Evolutionary conservation across 352 stramenopile species (phyloP).

Genomic region (Phytophthora fragariae): DNA sequence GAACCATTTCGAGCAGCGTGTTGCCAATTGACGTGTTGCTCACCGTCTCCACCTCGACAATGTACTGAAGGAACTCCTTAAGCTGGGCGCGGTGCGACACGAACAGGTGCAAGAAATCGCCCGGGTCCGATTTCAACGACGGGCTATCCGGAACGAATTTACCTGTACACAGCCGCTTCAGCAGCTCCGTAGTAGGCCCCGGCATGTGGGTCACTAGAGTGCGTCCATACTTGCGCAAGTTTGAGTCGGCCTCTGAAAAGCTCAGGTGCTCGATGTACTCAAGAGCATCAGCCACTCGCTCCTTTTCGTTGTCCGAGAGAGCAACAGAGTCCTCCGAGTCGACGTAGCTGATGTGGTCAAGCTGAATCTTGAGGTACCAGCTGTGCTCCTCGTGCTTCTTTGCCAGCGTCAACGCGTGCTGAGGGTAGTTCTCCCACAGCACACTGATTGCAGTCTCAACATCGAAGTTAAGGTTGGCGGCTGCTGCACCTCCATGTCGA

Average conservation of each 20-base stretch:
- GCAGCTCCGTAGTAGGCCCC: conserved; percentile 87
- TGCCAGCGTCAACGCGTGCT: conserved; percentile 90
- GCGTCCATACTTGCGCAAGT: conserved; percentile 90
- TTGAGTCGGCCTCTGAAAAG: conserved; percentile 86
- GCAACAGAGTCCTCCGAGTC: conserved; percentile 77
- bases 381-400: conserved; percentile 92
- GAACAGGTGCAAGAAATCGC: conserved; percentile 93
- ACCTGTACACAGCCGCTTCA: conserved; percentile 91
- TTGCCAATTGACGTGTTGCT: conserved; percentile 91
- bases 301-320: conserved; percentile 78
- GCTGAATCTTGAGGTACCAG: conserved; percentile 94
- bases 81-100: conserved; percentile 91
- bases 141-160: conserved; percentile 71
- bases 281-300: conserved; percentile 89
- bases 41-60: conserved; percentile 89
- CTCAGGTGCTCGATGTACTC: conserved; percentile 91
- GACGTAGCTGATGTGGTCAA: conserved; percentile 91
- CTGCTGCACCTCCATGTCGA: conserved; percentile 27
- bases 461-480: conserved; percentile 86
- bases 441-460: conserved; percentile 94
- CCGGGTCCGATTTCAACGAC: conserved; percentile 79
- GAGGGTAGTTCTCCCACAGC: conserved; percentile 92
- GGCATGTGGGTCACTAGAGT: conserved; percentile 90
- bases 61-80: conserved; percentile 91
- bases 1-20: conserved; percentile 90